Evolutionary conservation across 768 basidiomycete species (phyloP), one percentile per base, ranked within the genome.

Genomic region (Lepiota brunneoincarnata): DNA sequence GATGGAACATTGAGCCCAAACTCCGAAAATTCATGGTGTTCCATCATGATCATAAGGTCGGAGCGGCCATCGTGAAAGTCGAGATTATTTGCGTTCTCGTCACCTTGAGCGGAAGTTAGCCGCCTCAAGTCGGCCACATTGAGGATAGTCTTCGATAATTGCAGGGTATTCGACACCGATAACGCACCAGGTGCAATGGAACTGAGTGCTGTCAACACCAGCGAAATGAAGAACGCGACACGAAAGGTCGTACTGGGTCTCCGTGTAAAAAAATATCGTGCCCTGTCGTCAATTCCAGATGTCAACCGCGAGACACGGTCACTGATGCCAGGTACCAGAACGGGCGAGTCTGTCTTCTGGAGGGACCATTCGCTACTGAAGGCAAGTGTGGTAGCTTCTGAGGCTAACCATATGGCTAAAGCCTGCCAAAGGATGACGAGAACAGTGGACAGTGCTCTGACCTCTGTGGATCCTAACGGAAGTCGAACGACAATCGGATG

Each of bases 311-410:
- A 51, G n/a, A 51, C 40, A 2, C 26, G 26, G 23, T 51, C 40
- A 10, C 15, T 39, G 12, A 26, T 17, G 12, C 37, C 38, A 18
- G 14, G 49, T 2, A 50, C 28, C 7, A 50, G 36, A n/a, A 1
- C 4, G 1, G 15, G 6, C 11, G 36, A 26, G 7, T 28, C 26
- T 3, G 24, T n/a, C 11, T 26, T 20, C 6, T 50, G 49, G 4
- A 39, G 11, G 9, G 24, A 40, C 49, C 49, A 50, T 26, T 50
- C 49, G 23, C 38, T n/a, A 24, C 49, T 50, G 38, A 39, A 50
- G 4, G 49, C 37, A 40, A 50, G 31, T 10, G 38, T 24, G 14
- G 15, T 39, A 5, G 24, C 24, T 6, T 50, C 23, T 2, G 37
- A 39, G 6, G 41, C 17, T 2, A 50, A 24, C 17, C 24, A 50